Base-by-base conservation (phyloP, 129 eudicot species). In the Solidago caesia region DNA sequence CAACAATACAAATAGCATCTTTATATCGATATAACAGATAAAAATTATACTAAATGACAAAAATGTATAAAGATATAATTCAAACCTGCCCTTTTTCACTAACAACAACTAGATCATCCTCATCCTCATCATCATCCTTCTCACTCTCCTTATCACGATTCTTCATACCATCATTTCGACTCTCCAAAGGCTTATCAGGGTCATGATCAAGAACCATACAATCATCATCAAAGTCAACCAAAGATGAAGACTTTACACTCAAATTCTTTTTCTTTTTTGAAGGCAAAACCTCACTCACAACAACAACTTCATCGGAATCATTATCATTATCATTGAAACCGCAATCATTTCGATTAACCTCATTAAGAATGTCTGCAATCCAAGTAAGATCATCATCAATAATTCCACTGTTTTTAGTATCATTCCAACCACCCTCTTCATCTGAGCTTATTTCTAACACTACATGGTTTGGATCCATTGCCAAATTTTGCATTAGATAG, bases 131-230 rank as follows among this genome's bases (percentile, higher is more conserved):
- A 44, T 48, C 76, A 57, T 44, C 39, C 39, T 33, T 33, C 39
- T 33, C 39, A 33, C 39, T 33, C 39, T n/a, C 84, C 7, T 64
- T 74, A n/a, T 7, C 48, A 5, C 44, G 72, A 74, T 39, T 47
- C 8, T 4, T 74, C 12, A 8, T 27, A n/a, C 29, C 16, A 47
- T 64, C 81, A 56, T 43, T 79, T 70, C 41, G 66, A 13, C 62
- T 49, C 8, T 41, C 79, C 71, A 70, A 70, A 9, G 82, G 83
- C 72, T 87, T 84, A 79, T 87, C 95, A 0, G 98, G 96, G 60
- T 92, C 90, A 27, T 89, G 86, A 55, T 92, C 96, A 79, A 92
- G 83, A 67, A 92, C 71, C 77, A 89, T 86, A 80, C 98, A 92
- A 44, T 91, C 97, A 61, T 87, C 96, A 67, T 92, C 95, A 14